phyloP scores from a whole-genome alignment of 2,329 filamentous ascomycete species.

The Aspergillus transmontanensis region DNA sequence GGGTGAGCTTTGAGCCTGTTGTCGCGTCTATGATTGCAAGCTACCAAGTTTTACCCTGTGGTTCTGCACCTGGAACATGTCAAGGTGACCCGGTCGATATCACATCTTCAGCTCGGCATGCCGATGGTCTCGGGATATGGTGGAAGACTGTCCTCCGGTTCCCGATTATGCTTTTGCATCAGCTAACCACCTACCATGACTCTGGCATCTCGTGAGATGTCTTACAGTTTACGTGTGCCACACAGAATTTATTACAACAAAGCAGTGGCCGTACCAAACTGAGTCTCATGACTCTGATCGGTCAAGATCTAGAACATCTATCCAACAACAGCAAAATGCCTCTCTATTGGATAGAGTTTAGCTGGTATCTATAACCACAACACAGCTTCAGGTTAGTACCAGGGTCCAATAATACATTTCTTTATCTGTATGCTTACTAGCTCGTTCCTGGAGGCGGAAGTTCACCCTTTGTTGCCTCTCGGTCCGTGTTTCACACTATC shows the following conservation, averaged over 20 bases:
- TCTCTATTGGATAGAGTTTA: neutral
- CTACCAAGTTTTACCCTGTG: neutral
- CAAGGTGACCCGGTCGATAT: slow-evolving; percentile 1
- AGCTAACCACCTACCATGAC: neutral
- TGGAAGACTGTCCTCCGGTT: slow-evolving; percentile 4
- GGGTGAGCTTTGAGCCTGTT: neutral
- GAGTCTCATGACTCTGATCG: neutral
- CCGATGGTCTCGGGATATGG: slow-evolving; percentile 4
- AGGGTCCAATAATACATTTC: neutral
- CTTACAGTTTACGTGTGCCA: neutral
- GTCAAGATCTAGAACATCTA: neutral
- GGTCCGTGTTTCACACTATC: slow-evolving; percentile 8
- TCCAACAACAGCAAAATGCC: neutral
- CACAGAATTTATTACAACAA: neutral
- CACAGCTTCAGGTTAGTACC: neutral
- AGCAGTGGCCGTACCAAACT: neutral
- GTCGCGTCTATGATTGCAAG: neutral
- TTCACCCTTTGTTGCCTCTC: neutral
- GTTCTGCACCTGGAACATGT: neutral
- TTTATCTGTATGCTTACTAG: neutral
- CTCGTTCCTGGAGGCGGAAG: neutral
- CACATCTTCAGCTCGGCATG: slow-evolving; percentile 13
- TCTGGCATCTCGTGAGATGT: neutral
- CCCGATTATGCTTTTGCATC: neutral
- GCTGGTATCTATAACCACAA: neutral